phyloP scores from a whole-genome alignment of 495 filamentous ascomycete genomes.

The Tuber microsphaerosporum region DNA sequence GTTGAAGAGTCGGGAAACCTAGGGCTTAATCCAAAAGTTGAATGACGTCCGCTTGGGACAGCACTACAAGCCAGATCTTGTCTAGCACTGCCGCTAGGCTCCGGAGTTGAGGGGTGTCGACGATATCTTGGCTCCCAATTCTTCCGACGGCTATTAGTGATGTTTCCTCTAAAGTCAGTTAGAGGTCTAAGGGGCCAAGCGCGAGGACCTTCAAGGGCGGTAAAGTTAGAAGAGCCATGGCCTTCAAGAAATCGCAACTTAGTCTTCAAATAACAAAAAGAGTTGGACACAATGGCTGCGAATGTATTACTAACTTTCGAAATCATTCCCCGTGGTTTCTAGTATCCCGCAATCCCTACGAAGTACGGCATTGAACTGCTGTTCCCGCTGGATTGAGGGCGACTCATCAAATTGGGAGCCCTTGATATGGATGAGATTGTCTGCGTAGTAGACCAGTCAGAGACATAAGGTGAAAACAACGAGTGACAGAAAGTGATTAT shows the following conservation, averaged over 20 bases:
- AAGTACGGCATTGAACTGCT: not conserved
- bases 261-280: not conserved
- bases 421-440: not conserved
- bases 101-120: not conserved
- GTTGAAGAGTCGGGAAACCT: not conserved
- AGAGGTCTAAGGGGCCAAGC: not conserved
- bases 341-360: not conserved
- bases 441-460: not conserved
- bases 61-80: not conserved
- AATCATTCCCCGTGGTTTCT: not conserved
- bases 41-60: not conserved
- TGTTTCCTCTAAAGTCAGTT: not conserved
- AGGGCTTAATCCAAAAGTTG: not conserved
- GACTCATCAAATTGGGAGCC: not conserved
- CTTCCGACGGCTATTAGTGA: not conserved
- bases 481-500: not conserved
- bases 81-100: not conserved
- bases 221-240: not conserved
- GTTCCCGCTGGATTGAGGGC: not conserved
- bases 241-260: not conserved
- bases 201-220: not conserved
- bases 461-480: not conserved
- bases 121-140: not conserved
- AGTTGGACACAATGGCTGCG: not conserved
- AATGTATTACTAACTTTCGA: not conserved